Base-by-base conservation (phyloP, 768 basidiomycete species). In the Galerina marginata region DNA sequence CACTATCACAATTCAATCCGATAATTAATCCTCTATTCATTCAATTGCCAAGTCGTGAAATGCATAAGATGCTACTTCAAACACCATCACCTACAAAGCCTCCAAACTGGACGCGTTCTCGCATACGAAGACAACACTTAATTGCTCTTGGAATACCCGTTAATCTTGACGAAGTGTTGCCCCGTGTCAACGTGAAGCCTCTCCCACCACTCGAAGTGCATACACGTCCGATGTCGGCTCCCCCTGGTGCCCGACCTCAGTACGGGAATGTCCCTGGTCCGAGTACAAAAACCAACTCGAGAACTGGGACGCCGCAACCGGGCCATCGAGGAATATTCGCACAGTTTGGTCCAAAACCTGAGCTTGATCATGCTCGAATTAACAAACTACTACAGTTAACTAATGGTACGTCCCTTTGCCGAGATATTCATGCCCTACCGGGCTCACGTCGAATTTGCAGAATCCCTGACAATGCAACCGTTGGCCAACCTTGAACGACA, bases 81-180 rank as follows among this genome's bases (percentile, higher is more conserved):
- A 83, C 88, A 1, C 87, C 90, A 2, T 89, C 92, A 37, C 84
- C 88, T 9, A 89, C 85, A 46, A 88, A 90, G 71, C 89, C 92
- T n/a, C 88, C 94, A 54, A 96, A 93, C 67, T 98, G 96, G 96
- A 95, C 88, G 52, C 89, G 94, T 48, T 96, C 95, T 58, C 86
- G 92, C 45, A 95, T 94, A 71, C 86, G 96, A 57, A 81, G 95
- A 49, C 93, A 95, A 69, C 93, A 97, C 68, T 81, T 98, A 49
- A 96, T 96, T 61, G 77, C 93, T 11, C 86, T 98, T 25, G 96
- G 96, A 23, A 89, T 98, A 47, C 96, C 96, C 3, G 92, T 98
- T 54, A 98, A 98, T 70, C 81, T 98, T 6, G 96, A 98, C 71
- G 96, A 98, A 77, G 88, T 96, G 7, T 78, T 93, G 42, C 91